phyloP scores from a whole-genome alignment of 225 moss, liverwort and hornwort species.

The Pseudisothecium myosuroides region DNA sequence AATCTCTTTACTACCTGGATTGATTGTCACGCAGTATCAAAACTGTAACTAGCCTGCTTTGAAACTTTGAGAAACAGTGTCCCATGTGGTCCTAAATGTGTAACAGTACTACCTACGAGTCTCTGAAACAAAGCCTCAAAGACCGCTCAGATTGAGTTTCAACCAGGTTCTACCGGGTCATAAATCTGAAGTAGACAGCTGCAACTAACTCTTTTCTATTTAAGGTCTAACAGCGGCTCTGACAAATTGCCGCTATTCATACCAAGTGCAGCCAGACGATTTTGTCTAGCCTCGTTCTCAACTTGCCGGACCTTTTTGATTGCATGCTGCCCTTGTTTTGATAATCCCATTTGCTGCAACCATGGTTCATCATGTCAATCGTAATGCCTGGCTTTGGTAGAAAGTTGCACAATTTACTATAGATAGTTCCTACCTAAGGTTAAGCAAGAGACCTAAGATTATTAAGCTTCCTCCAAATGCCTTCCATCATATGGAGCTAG shows the following conservation, averaged over 20 bases:
- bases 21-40: neutral
- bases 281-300: conserved; percentile 24
- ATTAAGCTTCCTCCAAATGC: neutral
- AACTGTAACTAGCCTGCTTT: neutral
- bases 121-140: neutral
- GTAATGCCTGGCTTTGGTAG: neutral
- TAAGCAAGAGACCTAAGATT: neutral
- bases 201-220: neutral
- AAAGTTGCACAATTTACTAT: neutral
- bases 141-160: neutral
- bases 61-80: neutral
- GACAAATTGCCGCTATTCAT: conserved; percentile 9
- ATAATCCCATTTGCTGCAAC: conserved; percentile 43
- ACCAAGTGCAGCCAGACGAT: conserved; percentile 6
- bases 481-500: neutral
- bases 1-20: neutral
- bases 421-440: neutral
- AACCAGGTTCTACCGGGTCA: neutral
- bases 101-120: neutral
- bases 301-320: conserved; percentile 26
- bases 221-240: conserved; percentile 12
- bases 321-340: conserved; percentile 33
- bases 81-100: neutral
- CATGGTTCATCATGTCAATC: neutral
- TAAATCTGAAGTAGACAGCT: neutral